phyloP scores from a whole-genome alignment of 2,329 filamentous ascomycete species.

The Saccharata proteae region DNA sequence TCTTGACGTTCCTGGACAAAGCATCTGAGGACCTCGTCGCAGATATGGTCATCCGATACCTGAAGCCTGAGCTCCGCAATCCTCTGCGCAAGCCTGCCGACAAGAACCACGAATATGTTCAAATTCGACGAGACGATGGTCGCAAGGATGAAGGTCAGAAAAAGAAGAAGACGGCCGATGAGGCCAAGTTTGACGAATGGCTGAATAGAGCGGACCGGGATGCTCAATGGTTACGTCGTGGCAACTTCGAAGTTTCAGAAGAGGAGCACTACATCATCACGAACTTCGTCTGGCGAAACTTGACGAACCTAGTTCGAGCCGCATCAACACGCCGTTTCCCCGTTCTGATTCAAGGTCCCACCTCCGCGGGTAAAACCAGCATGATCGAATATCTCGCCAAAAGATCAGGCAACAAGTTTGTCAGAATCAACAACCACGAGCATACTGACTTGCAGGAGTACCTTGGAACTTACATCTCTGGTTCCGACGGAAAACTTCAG shows the following conservation, averaged over 20 bases:
- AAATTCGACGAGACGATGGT: slow-evolving; percentile 18
- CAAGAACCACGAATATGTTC: slow-evolving; percentile 60
- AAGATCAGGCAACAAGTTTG: slow-evolving; percentile 89
- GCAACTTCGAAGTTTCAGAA: slow-evolving; percentile 52
- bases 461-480: slow-evolving; percentile 84
- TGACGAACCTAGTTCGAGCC: slow-evolving; percentile 87
- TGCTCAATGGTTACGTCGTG: slow-evolving; percentile 84
- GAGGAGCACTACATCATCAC: slow-evolving; percentile 93
- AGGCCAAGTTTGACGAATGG: slow-evolving; percentile 8
- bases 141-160: slow-evolving; percentile 2
- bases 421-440: slow-evolving; percentile 98
- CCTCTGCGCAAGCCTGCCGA: slow-evolving; percentile 67
- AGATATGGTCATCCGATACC: slow-evolving; percentile 67
- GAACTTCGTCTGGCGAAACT: slow-evolving; percentile 84
- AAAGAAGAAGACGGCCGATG: slow-evolving; percentile 6
- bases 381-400: slow-evolving; percentile 99
- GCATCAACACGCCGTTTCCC: slow-evolving; percentile 87
- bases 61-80: slow-evolving; percentile 66
- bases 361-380: slow-evolving; percentile 94
- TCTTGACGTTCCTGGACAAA: slow-evolving; percentile 75
- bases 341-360: slow-evolving; percentile 90
- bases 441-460: slow-evolving; percentile 98
- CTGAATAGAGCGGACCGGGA: slow-evolving; percentile 41
- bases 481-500: slow-evolving; percentile 65
- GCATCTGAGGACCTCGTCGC: slow-evolving; percentile 69